Percentiles rank a stretch among this genome's conserved stretches.
phyloP scores from a whole-genome alignment of 306 rosid genomes.

The Delonix regia region DNA sequence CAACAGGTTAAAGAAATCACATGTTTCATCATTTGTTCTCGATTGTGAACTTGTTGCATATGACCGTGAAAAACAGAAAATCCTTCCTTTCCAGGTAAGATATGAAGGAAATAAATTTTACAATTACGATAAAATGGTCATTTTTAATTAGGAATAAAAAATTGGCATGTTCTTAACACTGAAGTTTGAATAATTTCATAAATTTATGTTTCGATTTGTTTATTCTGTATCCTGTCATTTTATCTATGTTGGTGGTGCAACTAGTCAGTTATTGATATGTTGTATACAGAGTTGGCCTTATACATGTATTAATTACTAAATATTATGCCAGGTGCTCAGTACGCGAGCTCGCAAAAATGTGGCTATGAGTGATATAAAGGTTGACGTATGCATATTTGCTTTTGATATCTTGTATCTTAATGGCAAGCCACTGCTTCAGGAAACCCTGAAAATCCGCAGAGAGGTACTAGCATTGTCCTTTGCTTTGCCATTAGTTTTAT shows the following conservation, averaged over 20 bases:
- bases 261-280: conserved; percentile 19
- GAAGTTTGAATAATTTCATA: not conserved
- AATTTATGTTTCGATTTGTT: not conserved
- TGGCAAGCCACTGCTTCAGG: conserved; percentile 78
- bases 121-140: not conserved
- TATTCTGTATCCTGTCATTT: not conserved
- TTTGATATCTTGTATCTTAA: conserved; percentile 87
- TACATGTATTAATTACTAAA: conserved; percentile 33
- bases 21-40: conserved; percentile 79
- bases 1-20: conserved; percentile 82
- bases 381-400: conserved; percentile 82
- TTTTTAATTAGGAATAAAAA: not conserved
- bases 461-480: conserved; percentile 58
- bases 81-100: conserved; percentile 86
- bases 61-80: conserved; percentile 62
- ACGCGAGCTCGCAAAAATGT: conserved; percentile 97
- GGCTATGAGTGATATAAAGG: conserved; percentile 65
- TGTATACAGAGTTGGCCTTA: conserved; percentile 13
- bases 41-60: conserved; percentile 97
- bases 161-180: not conserved
- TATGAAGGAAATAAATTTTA: not conserved
- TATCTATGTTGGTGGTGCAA: conserved; percentile 9
- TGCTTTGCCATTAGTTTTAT: conserved; percentile 27
- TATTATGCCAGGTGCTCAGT: conserved; percentile 74
- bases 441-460: conserved; percentile 77